Evolutionary conservation across 192 early-diverging fungal genomes (phyloP), one percentile per base, ranked within the genome.

Genomic region (Backusella sp.): DNA sequence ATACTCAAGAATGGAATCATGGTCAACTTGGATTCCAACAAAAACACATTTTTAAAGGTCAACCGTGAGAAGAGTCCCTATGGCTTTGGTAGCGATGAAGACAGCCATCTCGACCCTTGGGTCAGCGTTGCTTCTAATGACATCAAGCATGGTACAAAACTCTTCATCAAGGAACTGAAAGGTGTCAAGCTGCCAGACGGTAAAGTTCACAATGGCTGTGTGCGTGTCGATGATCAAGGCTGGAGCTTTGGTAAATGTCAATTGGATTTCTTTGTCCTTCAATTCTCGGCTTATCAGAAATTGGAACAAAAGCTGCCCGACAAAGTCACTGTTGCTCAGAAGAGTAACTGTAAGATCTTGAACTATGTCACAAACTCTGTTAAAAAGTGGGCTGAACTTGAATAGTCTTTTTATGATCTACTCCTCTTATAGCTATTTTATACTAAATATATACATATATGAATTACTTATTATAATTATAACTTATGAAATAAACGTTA

Each of bases 171-270:
- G 23, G 59, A 73, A 66, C 35, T 86, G 7, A 73, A 82, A 3
- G 80, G 80, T 12, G 21, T 82, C 4, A 42, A 67, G 8, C 32
- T 84, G 11, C 77, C 85, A 12, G 66, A 83, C 28, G 85, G 80
- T n/a, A 69, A 76, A 46, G 70, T 4, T 1, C 85, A 86, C 66
- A 86, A 86, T 66, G 85, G 85, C 30, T 86, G 85, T 73, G 74
- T 83, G 34, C 69, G 73, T 30, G 82, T 82, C 0, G 85, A 84
- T 72, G 85, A 86, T 68, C 8, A 56, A 59, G 80, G 80, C 2
- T 80, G 76, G 75, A 79, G 77, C 19, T 79, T 83, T 56, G 34
- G 46, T 59, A 66, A 67, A 28, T 82, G 77, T 69, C 81, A 82
- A 59, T 21, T 82, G 4, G 81, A 82, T 65, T 79, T 79, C 72